Conservation (phyloP, 2,329 filamentous ascomycete species). For the Periconia sp. region DNA sequence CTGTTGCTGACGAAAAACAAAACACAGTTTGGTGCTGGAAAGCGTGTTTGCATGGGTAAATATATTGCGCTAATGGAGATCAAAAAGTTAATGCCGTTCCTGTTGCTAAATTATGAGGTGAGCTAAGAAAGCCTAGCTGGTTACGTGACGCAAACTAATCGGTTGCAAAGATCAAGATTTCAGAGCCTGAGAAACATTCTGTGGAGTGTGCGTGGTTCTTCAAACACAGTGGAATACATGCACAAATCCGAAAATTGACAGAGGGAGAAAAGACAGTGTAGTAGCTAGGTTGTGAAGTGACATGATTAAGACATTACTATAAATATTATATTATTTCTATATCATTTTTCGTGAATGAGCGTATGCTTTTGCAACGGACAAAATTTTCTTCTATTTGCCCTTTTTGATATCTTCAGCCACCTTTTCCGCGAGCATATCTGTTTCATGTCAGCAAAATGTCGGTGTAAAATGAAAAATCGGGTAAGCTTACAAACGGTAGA, state of each 20-base stretch:
- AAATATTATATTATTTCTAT: too few relatives aligned
- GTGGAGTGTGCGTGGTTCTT: neutral
- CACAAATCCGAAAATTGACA: neutral
- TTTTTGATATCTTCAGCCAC: conserved; percentile 27
- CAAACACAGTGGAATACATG: neutral
- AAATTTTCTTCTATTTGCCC: neutral
- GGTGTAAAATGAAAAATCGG: too few relatives aligned
- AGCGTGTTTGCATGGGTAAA: conserved; percentile 13
- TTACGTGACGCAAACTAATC: neutral
- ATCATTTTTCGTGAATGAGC: too few relatives aligned
- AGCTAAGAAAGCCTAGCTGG: too few relatives aligned
- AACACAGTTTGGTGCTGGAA: conserved; percentile 15
- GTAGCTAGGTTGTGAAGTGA: too few relatives aligned
- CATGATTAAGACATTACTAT: too few relatives aligned
- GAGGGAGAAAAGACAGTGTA: neutral
- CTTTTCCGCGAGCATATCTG: conserved; percentile 30
- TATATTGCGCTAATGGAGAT: conserved; percentile 17
- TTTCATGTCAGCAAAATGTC: too few relatives aligned
- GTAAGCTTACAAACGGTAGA: conserved; percentile 15
- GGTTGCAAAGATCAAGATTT: neutral
- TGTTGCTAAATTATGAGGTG: neutral
- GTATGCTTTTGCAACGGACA: too few relatives aligned
- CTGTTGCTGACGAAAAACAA: neutral
- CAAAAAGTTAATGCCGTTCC: conserved; percentile 14
- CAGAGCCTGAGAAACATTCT: neutral